Evolutionary conservation across 192 early-diverging fungal species (phyloP), one percentile per base, ranked within the genome.

Genomic region (Thamnidium elegans): DNA sequence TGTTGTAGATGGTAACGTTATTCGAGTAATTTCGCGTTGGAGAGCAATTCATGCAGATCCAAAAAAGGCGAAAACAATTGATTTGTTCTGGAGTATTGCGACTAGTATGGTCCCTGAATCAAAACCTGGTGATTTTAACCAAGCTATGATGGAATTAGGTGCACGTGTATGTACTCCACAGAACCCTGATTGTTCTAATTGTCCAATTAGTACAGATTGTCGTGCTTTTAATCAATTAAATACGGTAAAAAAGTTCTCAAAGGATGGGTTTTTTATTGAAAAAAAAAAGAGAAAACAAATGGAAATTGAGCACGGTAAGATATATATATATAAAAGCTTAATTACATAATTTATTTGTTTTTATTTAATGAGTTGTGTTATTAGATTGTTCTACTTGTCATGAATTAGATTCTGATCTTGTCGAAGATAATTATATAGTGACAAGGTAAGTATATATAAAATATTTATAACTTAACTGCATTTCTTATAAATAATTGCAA

Each of bases 131-230:
- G 82, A 89, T 51, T 91, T 88, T 58, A 92, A 92, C 63, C 89
- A 92, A 54, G 87, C 86, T 8, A 47, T 92, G 51, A 92, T 92
- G 90, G 90, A 92, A 72, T 72, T 91, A 4, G 90, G 90, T 0
- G 87, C 90, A 1, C 81, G 78, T 7, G 68, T 92, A 4, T 92
- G 90, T 70, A 88, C 85, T 3, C 89, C 89, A 1, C 75, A 75
- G 55, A 82, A 81, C 20, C 89, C 89, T 21, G 61, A 70, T 21
- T 92, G 90, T 70, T 67, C 47, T 10, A 58, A 63, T 7, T 92
- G 90, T 73, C 89, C 89, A 3, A 56, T 92, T 0, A 63, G 75
- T 31, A 63, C 67, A 20, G 64, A 77, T 30, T 92, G 90, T 68
- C 62, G 55, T 13, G 90, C 88, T 3, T 81, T 69, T 66, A 76